phyloP scores from a whole-genome alignment of 78 protist genomes.

The Speleostelium caveatum region DNA sequence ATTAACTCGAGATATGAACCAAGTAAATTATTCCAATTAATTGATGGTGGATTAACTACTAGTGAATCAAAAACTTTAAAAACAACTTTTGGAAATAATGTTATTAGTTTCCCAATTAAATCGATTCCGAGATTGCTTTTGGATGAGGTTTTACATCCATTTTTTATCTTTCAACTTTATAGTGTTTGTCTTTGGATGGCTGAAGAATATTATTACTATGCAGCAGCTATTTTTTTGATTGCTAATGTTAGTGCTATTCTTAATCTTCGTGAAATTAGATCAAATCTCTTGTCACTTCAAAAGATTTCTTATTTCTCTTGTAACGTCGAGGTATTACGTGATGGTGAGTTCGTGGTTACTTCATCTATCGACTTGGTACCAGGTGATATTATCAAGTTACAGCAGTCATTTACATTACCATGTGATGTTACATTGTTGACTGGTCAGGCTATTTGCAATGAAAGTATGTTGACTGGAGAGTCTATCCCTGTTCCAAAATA shows the following conservation, averaged over 20 bases:
- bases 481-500: slow-evolving; percentile 88
- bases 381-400: slow-evolving; percentile 62
- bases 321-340: slow-evolving; percentile 1
- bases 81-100: slow-evolving; percentile 18
- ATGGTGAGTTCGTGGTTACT: slow-evolving; percentile 13
- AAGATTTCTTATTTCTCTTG: slow-evolving; percentile 52
- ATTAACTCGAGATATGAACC: neutral
- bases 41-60: neutral
- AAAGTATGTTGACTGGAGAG: slow-evolving; percentile 99
- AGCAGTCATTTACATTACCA: slow-evolving; percentile 76
- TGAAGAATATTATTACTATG: slow-evolving; percentile 88
- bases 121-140: slow-evolving; percentile 55
- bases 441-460: slow-evolving; percentile 96
- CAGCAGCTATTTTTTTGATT: slow-evolving; percentile 83
- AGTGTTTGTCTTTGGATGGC: slow-evolving; percentile 85
- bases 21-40: neutral
- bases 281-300: slow-evolving; percentile 30
- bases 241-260: slow-evolving; percentile 76
- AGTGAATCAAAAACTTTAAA: neutral
- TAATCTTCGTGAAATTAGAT: slow-evolving; percentile 33
- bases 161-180: slow-evolving; percentile 91
- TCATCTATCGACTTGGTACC: slow-evolving; percentile 11
- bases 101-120: slow-evolving; percentile 61
- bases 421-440: slow-evolving; percentile 91
- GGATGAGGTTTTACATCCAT: slow-evolving; percentile 92